A percentile compares a stretch with the other conserved stretches of the same genome.
Evolutionary conservation across 1,284 basidiomycete genomes (phyloP).

Genomic region (Cryptococcus depauperatus): DNA sequence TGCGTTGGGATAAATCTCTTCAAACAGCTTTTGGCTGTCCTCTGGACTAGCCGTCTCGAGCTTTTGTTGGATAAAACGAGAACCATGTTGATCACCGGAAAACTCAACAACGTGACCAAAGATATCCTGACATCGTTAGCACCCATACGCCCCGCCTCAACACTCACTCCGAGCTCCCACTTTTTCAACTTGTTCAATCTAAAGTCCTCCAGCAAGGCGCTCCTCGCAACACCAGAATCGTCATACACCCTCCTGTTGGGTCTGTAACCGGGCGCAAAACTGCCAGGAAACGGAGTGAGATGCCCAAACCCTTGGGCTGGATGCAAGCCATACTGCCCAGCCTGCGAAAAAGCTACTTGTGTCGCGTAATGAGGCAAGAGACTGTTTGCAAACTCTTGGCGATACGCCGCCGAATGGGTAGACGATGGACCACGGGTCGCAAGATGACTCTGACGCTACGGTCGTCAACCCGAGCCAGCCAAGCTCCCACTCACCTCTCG

Average conservation of each 20-base stretch:
- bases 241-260: slow-evolving; percentile 9
- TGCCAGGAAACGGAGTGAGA: slow-evolving; percentile 35
- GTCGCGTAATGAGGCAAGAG: not conserved
- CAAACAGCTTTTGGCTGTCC: slow-evolving; percentile 74
- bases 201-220: slow-evolving; percentile 63
- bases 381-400: no score
- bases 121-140: slow-evolving; percentile 53
- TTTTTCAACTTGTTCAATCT: slow-evolving; percentile 63
- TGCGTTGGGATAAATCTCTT: slow-evolving; percentile 78
- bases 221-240: slow-evolving; percentile 10
- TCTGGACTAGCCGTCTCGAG: slow-evolving; percentile 66
- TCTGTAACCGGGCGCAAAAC: slow-evolving; percentile 2
- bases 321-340: slow-evolving; percentile 2
- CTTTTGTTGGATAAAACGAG: slow-evolving; percentile 81
- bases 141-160: not conserved
- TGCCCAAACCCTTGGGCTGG: slow-evolving; percentile 44
- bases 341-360: no score
- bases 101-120: slow-evolving; percentile 84
- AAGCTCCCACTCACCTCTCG: slow-evolving; percentile 1
- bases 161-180: slow-evolving; percentile 67
- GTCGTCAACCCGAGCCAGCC: no score
- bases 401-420: no score
- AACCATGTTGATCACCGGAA: slow-evolving; percentile 86
- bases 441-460: not conserved
- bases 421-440: not conserved